These are phyloP conservation scores for Colletotrichum aenigma DNA, from an alignment of 2,329 filamentous ascomycete genomes.

Conservation along the genomic window DNA sequence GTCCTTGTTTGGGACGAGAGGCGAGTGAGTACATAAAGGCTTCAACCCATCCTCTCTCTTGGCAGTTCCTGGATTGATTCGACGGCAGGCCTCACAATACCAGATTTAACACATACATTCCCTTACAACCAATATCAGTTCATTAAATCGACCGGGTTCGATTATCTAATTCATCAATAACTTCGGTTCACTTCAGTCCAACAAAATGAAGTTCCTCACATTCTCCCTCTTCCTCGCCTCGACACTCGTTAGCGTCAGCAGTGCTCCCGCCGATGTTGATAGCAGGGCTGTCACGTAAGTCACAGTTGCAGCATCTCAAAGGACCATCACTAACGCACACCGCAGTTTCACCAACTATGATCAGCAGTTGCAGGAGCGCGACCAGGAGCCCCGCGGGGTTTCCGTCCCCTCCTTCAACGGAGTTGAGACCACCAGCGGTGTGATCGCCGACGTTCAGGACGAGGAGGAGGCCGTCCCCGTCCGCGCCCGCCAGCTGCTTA, in stretches of 20 bases:
- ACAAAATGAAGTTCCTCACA: conserved; percentile 17
- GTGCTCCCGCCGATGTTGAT: conserved; percentile 14
- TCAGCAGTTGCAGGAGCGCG: conserved; percentile 6
- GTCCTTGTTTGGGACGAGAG: background rate
- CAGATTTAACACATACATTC: conserved; percentile 14
- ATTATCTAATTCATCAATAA: background rate
- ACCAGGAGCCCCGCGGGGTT: conserved; percentile 6
- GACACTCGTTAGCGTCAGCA: conserved; percentile 19
- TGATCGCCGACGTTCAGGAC: conserved; percentile 4
- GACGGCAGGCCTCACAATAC: conserved; percentile 14
- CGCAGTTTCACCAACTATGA: background rate
- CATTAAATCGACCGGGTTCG: background rate
- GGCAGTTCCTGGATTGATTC: background rate
- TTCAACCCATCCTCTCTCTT: background rate
- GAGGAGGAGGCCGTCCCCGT: conserved; percentile 1
- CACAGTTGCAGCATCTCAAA: too few species aligned
- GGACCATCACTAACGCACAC: background rate
- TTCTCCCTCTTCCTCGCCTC: conserved; percentile 10
- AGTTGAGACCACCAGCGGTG: conserved; percentile 11
- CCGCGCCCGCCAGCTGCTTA: conserved; percentile 4
- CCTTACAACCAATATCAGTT: background rate
- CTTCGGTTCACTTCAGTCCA: conserved; percentile 14
- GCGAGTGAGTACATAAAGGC: background rate
- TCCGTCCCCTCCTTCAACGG: conserved; percentile 10
- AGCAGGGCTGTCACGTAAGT: conserved; percentile 17